These are phyloP conservation scores for Candida ascalaphidarum DNA, from an alignment of 805 yeast species.

Conservation along the genomic window DNA sequence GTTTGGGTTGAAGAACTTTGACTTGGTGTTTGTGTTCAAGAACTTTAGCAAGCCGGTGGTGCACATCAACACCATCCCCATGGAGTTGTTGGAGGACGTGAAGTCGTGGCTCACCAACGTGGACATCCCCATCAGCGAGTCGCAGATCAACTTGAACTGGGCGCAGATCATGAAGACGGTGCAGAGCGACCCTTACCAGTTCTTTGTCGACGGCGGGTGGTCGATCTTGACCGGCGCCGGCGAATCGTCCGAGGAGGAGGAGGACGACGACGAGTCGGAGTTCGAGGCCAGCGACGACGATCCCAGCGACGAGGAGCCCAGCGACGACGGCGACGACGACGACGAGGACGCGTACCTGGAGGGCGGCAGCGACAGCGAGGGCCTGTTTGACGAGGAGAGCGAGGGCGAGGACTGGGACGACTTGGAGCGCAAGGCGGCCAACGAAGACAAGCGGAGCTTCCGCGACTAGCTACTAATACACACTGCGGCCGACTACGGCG, in stretches of 20 bases:
- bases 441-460: slow-evolving; percentile 37
- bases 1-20: slow-evolving; percentile 94
- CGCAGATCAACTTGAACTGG: slow-evolving; percentile 96
- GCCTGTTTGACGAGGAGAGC: slow-evolving; percentile 18
- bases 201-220: slow-evolving; percentile 95
- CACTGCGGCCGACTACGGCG: too few relatives aligned
- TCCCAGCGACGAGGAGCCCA: slow-evolving; percentile 53
- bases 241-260: slow-evolving; percentile 58
- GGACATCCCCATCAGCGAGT: slow-evolving; percentile 90
- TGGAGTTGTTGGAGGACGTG: slow-evolving; percentile 83
- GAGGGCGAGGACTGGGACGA: slow-evolving; percentile 53
- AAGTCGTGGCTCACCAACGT: slow-evolving; percentile 98
- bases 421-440: slow-evolving; percentile 48
- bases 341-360: slow-evolving; percentile 31
- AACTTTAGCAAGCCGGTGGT: slow-evolving; percentile 83
- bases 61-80: slow-evolving; percentile 91
- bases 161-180: slow-evolving; percentile 90
- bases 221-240: slow-evolving; percentile 83
- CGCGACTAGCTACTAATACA: too few relatives aligned
- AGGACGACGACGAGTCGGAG: slow-evolving; percentile 62
- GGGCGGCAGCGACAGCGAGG: slow-evolving; percentile 19
- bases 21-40: slow-evolving; percentile 91
- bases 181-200: slow-evolving; percentile 86
- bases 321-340: slow-evolving; percentile 38
- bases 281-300: slow-evolving; percentile 58